Percentiles rank a stretch among this genome's conserved stretches.
Conservation (phyloP, 805 yeast species). For the Candida montana region DNA sequence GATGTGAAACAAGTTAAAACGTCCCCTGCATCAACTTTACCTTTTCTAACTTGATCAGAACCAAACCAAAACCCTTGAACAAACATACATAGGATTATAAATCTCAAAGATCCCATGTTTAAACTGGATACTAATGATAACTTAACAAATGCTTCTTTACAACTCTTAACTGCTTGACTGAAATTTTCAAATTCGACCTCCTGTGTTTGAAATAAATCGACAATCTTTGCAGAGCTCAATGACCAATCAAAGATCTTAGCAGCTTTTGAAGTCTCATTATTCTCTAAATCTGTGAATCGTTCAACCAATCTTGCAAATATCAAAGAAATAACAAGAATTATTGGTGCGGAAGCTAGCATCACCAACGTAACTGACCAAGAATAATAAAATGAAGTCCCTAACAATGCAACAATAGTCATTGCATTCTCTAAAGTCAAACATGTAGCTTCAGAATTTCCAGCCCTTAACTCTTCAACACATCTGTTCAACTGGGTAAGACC, state of each 20-base stretch:
- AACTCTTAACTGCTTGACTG: constrained; percentile 21
- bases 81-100: constrained; percentile 65
- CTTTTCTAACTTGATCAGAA: constrained; percentile 50
- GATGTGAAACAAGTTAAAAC: constrained; percentile 82
- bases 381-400: constrained; percentile 62
- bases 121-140: constrained; percentile 43
- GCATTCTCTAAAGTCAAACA: constrained; percentile 51
- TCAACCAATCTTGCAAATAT: constrained; percentile 48
- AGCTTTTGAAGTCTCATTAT: constrained; percentile 46
- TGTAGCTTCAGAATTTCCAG: constrained; percentile 61
- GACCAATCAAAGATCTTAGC: constrained; percentile 70
- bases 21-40: constrained; percentile 48
- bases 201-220: constrained; percentile 58
- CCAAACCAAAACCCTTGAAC: constrained; percentile 96
- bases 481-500: constrained; percentile 60
- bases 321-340: constrained; percentile 46
- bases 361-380: constrained; percentile 86
- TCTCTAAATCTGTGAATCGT: constrained; percentile 49
- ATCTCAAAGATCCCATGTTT: constrained; percentile 53
- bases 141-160: constrained; percentile 37
- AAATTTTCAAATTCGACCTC: constrained; percentile 44
- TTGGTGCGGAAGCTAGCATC: constrained; percentile 68
- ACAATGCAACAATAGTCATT: constrained; percentile 47
- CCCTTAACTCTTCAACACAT: constrained; percentile 67
- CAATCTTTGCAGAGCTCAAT: constrained; percentile 50